These are phyloP conservation scores for Sclerotiophoma versabilis DNA, from an alignment of 2,329 filamentous ascomycete genomes.

Conservation along the genomic window DNA sequence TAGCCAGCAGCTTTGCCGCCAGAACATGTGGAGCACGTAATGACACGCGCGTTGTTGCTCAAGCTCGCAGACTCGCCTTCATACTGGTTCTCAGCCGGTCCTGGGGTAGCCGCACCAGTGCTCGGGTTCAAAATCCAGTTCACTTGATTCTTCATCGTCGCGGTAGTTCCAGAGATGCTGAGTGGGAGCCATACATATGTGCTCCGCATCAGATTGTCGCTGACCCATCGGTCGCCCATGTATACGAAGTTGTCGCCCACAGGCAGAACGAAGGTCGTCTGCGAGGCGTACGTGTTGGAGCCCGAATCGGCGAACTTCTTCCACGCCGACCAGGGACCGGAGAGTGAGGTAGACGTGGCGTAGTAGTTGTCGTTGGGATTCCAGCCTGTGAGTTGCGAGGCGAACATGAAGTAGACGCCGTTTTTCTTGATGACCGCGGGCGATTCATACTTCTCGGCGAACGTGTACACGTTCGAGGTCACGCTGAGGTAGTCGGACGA, in stretches of 20 bases:
- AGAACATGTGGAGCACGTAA: slow-evolving; percentile 62
- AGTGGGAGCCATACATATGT: slow-evolving; percentile 73
- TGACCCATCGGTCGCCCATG: slow-evolving; percentile 72
- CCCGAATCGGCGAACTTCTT: slow-evolving; percentile 64
- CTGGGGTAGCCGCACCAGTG: slow-evolving; percentile 55
- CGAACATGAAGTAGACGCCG: slow-evolving; percentile 71
- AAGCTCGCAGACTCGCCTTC: slow-evolving; percentile 61
- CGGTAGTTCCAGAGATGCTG: slow-evolving; percentile 59
- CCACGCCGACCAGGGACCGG: slow-evolving; percentile 69
- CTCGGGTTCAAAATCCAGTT: slow-evolving; percentile 62
- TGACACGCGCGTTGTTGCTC: slow-evolving; percentile 53
- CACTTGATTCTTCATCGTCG: slow-evolving; percentile 59
- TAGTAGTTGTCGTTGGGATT: slow-evolving; percentile 71
- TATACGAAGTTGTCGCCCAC: slow-evolving; percentile 61
- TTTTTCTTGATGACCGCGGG: slow-evolving; percentile 69
- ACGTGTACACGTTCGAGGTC: slow-evolving; percentile 58
- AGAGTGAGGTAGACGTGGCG: slow-evolving; percentile 63
- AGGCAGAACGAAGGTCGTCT: slow-evolving; percentile 66
- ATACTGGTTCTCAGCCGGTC: slow-evolving; percentile 56
- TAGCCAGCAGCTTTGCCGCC: slow-evolving; percentile 59
- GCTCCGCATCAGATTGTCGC: slow-evolving; percentile 64
- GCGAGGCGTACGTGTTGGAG: slow-evolving; percentile 65
- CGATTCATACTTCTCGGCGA: slow-evolving; percentile 64
- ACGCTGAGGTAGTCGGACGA: slow-evolving; percentile 65
- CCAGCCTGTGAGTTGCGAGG: slow-evolving; percentile 59